Evolutionary conservation across 768 basidiomycete genomes (phyloP), one percentile per base, ranked within the genome.

Genomic region (Boletus coccyginus): DNA sequence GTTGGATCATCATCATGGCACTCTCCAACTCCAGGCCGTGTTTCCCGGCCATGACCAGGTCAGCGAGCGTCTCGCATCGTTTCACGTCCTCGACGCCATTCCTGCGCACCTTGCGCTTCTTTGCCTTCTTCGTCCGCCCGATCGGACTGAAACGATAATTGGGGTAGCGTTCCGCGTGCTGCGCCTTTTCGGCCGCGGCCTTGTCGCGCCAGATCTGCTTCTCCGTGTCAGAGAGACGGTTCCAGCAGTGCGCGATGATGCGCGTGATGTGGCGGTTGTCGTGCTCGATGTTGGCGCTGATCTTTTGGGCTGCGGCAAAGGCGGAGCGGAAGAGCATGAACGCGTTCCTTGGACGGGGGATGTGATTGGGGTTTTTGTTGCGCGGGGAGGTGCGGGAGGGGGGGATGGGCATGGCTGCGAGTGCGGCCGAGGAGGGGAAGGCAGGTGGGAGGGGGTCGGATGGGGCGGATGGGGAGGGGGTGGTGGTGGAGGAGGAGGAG

Each of bases 241-340:
- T 78, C 85, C 85, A 86, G 64, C 77, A 77, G 39, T 78, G 73
- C 0, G 77, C 84, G 36, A 81, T 74, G 64, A 82, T 81, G 53
- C 80, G 78, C 45, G 82, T 83, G 63, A 85, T 81, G 55, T 82
- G 78, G 32, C 82, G 74, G 62, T 84, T 79, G 64, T 86, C 81
- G 58, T 74, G 76, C 63, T 86, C 84, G 59, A 84, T 73, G 19
- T 64, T 69, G n/a, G 74, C 71, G 48, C 61, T 67, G 56, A 83
- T 75, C 57, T 78, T 81, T 41, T 80, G 76, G 8, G 77, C 75
- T 5, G 80, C 77, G 40, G 81, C 80, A 49, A 87, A 83, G 53
- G 79, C 81, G 27, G 81, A 85, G 21, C 84, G 78, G 67, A 81
- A 86, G 66, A 86, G 78, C 76, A 86, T 77, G 65, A 78, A 77